Base-by-base conservation (phyloP, 768 basidiomycete species). In the Mycena epipterygia region DNA sequence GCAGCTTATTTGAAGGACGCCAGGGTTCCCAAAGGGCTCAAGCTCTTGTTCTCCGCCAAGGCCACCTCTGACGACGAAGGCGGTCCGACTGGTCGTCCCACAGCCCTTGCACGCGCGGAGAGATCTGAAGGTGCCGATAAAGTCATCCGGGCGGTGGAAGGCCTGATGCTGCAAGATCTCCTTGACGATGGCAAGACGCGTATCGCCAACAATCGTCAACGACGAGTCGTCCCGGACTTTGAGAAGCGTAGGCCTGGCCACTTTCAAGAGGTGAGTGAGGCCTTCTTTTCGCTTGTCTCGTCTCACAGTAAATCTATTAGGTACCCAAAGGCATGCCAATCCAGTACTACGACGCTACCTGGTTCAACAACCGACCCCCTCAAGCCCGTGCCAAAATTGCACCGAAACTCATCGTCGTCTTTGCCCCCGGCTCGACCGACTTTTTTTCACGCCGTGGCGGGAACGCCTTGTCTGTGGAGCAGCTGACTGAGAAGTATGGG, bases 41-140 rank as follows among this genome's bases (percentile, higher is more conserved):
- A 64, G 29, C 33, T 23, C 7, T 2, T 19, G 29, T 35, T 37
- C 39, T 30, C 4, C 7, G 2, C 25, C 25, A 49, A 42, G 25
- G 2, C 13, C 33, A 33, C 33, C 33, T 59, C 44, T 46, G 44
- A 46, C 44, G n/a, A 46, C 13, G 44, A 46, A 13, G 41, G 51
- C 63, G 21, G 39, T 17, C 58, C 64, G n/a, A n/a, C 35, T 9
- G 33, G 70, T 16, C n/a, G 2, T 67, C 29, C 53, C 2, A 67
- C 2, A 67, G 29, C 27, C 39, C 19, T 11, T 71, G 37, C 48
- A 32, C 58, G 65, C 30, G 3, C 7, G n/a, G 64, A 71, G 57
- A 44, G 65, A 23, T 67, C 65, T 25, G 5, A 37, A 25, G 56
- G 1, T 23, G 64, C 52, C 6, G 65, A 66, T 32, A 30, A 25